A percentile compares a stretch with the other conserved stretches of the same genome.
Conservation (phyloP, 257 asterid species). For the Coffea canephora region DNA sequence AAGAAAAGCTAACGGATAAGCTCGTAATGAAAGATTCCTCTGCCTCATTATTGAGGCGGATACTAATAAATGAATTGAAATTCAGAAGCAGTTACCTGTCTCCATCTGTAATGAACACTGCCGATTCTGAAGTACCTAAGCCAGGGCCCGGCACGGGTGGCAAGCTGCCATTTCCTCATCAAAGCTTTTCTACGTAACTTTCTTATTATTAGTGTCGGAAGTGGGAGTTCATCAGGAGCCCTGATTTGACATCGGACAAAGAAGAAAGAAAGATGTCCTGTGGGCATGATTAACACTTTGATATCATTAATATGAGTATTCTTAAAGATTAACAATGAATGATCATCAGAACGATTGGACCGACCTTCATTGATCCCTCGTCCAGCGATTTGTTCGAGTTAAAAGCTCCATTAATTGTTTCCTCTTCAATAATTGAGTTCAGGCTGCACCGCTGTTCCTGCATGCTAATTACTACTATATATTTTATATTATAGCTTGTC, state of each 20-base stretch:
- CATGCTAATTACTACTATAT: too few relatives aligned
- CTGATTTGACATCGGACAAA: too few relatives aligned
- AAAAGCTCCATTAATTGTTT: background rate
- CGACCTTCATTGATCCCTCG: background rate
- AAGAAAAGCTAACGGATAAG: background rate
- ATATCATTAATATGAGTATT: too few relatives aligned
- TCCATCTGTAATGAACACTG: too few relatives aligned
- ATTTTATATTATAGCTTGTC: background rate
- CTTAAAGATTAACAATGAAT: too few relatives aligned
- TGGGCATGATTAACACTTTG: too few relatives aligned
- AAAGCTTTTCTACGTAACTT: background rate
- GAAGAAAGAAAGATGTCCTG: too few relatives aligned
- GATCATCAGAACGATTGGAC: too few relatives aligned
- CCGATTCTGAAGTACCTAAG: background rate
- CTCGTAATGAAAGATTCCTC: background rate
- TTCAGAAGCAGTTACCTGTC: background rate
- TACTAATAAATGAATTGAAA: too few relatives aligned
- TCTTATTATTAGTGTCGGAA: background rate
- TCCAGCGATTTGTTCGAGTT: background rate
- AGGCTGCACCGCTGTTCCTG: background rate
- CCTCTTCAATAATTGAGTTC: conserved; percentile 14
- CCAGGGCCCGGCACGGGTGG: background rate
- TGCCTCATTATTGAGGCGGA: background rate
- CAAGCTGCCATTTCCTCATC: background rate
- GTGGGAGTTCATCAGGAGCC: background rate